These are phyloP conservation scores for Colletotrichum agaves DNA, from an alignment of 2,329 filamentous ascomycete species.

Conservation along the genomic window DNA sequence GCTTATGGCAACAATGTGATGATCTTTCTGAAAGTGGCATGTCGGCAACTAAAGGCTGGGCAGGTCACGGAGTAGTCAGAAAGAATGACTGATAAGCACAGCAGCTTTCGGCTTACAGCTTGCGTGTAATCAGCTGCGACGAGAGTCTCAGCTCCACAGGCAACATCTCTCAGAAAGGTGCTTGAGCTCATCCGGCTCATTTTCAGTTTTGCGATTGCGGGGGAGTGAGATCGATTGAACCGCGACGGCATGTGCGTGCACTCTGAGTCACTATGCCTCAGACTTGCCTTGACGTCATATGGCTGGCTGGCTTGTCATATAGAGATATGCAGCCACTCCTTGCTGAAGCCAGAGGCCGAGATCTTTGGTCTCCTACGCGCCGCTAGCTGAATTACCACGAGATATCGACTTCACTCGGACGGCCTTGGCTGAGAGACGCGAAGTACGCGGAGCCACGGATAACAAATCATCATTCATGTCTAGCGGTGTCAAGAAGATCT, in stretches of 20 bases:
- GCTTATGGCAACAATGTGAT: slow-evolving; percentile 24
- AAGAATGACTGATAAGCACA: not conserved
- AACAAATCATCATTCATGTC: not conserved
- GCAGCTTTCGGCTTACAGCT: not conserved
- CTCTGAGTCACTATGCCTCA: slow-evolving; percentile 2
- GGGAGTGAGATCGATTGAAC: not conserved
- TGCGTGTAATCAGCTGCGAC: not conserved
- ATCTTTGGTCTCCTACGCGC: not conserved
- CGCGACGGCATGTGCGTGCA: not conserved
- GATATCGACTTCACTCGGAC: not conserved
- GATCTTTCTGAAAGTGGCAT: slow-evolving; percentile 20
- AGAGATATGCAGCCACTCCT: not conserved
- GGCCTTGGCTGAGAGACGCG: not conserved
- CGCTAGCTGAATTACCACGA: not conserved
- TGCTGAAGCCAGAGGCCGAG: not conserved
- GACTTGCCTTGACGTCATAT: slow-evolving; percentile 9
- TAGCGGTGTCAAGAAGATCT: slow-evolving; percentile 10
- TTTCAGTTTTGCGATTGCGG: not conserved
- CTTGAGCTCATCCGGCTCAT: not conserved
- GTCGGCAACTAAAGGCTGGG: not conserved
- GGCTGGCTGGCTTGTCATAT: not conserved
- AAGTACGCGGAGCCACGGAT: not conserved
- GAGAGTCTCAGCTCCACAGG: not conserved
- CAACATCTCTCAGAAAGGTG: too few relatives aligned
- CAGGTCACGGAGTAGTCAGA: not conserved